Conservation (phyloP, 2,329 filamentous ascomycete species). For the Xylaria sp. region DNA sequence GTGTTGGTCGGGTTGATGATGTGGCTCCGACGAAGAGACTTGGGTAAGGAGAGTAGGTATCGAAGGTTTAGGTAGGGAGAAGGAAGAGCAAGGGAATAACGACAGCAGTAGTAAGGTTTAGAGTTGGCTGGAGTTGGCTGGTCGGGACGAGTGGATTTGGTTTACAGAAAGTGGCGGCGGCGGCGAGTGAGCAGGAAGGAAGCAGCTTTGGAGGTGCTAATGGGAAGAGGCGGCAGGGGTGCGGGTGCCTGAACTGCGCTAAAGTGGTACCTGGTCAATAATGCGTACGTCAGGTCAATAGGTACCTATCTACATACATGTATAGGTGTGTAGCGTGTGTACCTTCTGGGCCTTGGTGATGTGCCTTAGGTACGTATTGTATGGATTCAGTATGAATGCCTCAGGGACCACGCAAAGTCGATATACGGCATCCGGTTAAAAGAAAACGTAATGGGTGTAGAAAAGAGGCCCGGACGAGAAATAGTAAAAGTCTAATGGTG, state of each 20-base stretch:
- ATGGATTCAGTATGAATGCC: slow-evolving; percentile 1
- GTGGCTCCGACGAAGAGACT: slow-evolving; percentile 23
- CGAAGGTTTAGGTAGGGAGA: slow-evolving; percentile 15
- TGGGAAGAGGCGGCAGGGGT: slow-evolving; percentile 28
- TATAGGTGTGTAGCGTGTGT: neutral
- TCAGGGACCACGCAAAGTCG: neutral
- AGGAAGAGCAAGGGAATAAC: slow-evolving; percentile 20
- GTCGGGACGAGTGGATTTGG: slow-evolving; percentile 27
- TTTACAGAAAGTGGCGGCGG: slow-evolving; percentile 31
- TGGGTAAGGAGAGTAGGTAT: neutral
- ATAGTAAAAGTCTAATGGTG: slow-evolving; percentile 17
- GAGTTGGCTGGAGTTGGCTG: slow-evolving; percentile 30
- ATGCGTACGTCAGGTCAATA: slow-evolving; percentile 4
- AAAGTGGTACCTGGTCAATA: slow-evolving; percentile 15
- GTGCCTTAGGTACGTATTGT: neutral
- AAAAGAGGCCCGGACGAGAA: neutral
- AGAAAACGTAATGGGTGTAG: neutral
- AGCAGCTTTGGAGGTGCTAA: slow-evolving; percentile 27
- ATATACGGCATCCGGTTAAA: neutral
- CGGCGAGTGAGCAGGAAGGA: slow-evolving; percentile 17
- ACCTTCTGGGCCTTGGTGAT: neutral
- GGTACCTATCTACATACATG: slow-evolving; percentile 11
- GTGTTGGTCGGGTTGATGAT: slow-evolving; percentile 22
- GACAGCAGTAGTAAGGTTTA: slow-evolving; percentile 1
- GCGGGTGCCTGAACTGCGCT: slow-evolving; percentile 29